phyloP scores from a whole-genome alignment of 2,329 filamentous ascomycete genomes.

The Diaporthe citri region DNA sequence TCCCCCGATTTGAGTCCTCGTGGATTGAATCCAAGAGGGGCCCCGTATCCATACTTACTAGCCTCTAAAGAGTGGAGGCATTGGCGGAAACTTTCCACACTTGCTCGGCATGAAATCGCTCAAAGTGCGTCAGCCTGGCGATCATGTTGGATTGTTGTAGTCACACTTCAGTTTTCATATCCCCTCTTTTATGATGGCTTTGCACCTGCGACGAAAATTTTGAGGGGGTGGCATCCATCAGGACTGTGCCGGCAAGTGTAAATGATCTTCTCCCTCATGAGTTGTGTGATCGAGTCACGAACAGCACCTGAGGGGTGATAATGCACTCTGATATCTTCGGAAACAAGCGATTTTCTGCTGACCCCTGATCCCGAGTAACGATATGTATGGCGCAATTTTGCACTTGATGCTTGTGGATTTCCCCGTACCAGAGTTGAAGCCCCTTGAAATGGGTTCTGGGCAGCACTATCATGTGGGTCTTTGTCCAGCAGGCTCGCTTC shows the following conservation, averaged over 20 bases:
- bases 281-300: background rate
- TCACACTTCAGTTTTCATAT: no score
- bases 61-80: background rate
- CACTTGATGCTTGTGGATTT: background rate
- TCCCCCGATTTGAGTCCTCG: background rate
- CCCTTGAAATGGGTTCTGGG: background rate
- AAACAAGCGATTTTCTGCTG: background rate
- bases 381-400: background rate
- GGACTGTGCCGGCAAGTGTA: background rate
- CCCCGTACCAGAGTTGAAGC: background rate
- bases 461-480: slow-evolving; percentile 10
- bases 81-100: background rate
- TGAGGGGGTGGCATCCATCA: no score
- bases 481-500: background rate
- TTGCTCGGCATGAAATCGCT: background rate
- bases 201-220: background rate
- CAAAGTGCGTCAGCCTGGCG: background rate
- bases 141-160: background rate
- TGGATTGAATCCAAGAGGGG: background rate
- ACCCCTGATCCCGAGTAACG: background rate
- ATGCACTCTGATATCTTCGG: background rate
- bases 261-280: background rate
- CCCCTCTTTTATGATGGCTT: no score
- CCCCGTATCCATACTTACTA: background rate
- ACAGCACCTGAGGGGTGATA: background rate